These are phyloP conservation scores for Melampsora occidentalis DNA, from an alignment of 1,284 basidiomycete genomes.

Conservation along the genomic window DNA sequence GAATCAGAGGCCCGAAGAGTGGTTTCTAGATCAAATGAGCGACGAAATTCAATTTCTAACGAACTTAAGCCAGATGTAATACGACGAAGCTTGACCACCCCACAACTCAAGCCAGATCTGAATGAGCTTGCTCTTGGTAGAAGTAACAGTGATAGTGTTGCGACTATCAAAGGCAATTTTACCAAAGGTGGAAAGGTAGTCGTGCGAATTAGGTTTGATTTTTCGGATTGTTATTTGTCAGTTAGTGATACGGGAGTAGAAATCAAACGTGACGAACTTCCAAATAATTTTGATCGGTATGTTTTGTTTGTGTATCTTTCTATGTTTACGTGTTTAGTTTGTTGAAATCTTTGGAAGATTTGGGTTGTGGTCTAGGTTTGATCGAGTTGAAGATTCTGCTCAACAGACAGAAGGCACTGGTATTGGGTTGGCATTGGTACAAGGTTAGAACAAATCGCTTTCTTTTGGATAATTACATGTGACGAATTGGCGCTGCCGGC, in stretches of 20 bases:
- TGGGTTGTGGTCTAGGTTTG: slow-evolving; percentile 17
- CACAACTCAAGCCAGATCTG: not conserved
- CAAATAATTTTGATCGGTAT: slow-evolving; percentile 41
- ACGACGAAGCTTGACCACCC: too few species aligned
- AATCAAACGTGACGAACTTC: slow-evolving; percentile 28
- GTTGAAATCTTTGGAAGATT: not conserved
- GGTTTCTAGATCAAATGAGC: not conserved
- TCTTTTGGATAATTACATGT: not conserved
- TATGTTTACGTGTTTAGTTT: not conserved
- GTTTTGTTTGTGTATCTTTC: not conserved
- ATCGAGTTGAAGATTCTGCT: slow-evolving; percentile 26
- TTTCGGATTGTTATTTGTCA: slow-evolving; percentile 27
- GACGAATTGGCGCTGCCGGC: not conserved
- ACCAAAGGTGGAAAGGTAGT: slow-evolving; percentile 21
- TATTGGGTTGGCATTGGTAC: slow-evolving; percentile 37
- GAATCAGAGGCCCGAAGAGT: not conserved
- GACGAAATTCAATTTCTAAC: slow-evolving; percentile 9
- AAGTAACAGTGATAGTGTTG: too few species aligned
- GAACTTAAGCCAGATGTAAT: too few species aligned
- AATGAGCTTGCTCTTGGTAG: not conserved
- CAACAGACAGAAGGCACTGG: slow-evolving; percentile 30
- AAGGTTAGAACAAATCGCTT: slow-evolving; percentile 19
- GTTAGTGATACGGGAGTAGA: slow-evolving; percentile 37
- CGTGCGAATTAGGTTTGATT: slow-evolving; percentile 24
- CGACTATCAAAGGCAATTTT: slow-evolving; percentile 1